These are phyloP conservation scores for Lepidium sativum DNA, from an alignment of 345 rosid species.

Conservation along the genomic window DNA sequence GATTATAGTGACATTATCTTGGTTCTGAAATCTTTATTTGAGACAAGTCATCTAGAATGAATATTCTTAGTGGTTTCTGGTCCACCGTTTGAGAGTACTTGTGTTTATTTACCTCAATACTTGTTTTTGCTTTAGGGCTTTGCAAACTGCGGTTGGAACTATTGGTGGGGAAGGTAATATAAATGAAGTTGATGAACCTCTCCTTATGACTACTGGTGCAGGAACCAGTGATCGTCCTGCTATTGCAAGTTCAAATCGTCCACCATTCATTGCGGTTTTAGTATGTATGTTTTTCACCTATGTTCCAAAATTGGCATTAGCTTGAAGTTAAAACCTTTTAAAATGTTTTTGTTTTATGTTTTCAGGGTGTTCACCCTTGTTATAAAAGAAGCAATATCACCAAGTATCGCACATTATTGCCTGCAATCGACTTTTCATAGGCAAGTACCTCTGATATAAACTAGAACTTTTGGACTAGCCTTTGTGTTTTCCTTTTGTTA, in stretches of 20 bases:
- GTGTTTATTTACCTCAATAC: neutral
- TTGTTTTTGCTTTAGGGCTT: conserved; percentile 37
- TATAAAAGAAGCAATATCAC: conserved; percentile 60
- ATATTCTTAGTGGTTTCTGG: neutral
- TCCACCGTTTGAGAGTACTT: neutral
- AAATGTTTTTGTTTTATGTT: neutral
- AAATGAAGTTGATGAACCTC: conserved; percentile 38
- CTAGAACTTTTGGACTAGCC: neutral
- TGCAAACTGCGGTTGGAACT: conserved; percentile 70
- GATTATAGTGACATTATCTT: neutral
- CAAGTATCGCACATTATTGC: conserved; percentile 53
- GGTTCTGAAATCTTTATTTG: neutral
- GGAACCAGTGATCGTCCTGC: conserved; percentile 42
- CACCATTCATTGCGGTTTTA: conserved; percentile 51
- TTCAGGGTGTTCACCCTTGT: conserved; percentile 79
- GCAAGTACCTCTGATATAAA: conserved; percentile 32
- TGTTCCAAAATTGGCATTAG: neutral
- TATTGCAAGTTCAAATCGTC: conserved; percentile 48
- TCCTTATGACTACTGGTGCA: conserved; percentile 46
- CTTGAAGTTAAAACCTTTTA: neutral
- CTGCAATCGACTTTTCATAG: conserved; percentile 72
- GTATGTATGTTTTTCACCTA: conserved; percentile 19
- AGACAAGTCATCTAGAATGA: neutral
- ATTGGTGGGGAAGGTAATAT: conserved; percentile 44
- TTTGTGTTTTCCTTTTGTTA: neutral